phyloP scores from a whole-genome alignment of 352 stramenopile species.

The Globisporangium parvum region DNA sequence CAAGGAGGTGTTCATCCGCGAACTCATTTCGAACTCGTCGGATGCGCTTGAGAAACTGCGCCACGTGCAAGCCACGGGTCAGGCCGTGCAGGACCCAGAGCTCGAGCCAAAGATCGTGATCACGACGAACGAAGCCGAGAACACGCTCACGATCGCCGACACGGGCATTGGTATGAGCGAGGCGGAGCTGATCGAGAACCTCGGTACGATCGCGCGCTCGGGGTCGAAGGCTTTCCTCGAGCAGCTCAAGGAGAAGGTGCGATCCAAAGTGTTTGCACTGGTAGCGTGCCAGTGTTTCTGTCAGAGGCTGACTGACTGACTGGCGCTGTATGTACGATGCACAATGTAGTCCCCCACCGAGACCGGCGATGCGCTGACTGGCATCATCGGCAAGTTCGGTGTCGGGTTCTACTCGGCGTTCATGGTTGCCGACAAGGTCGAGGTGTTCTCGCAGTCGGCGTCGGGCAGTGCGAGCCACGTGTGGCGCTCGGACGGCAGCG shows the following conservation, averaged over 20 bases:
- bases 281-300: neutral
- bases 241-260: constrained; percentile 80
- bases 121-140: constrained; percentile 91
- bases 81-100: constrained; percentile 69
- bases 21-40: constrained; percentile 98
- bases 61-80: constrained; percentile 85
- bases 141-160: constrained; percentile 97
- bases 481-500: constrained; percentile 80
- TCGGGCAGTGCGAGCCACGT: constrained; percentile 42
- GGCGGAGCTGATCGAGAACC: constrained; percentile 95
- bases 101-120: constrained; percentile 96
- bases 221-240: constrained; percentile 97
- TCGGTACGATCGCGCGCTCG: constrained; percentile 98
- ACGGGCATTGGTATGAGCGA: constrained; percentile 98
- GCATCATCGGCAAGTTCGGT: constrained; percentile 99
- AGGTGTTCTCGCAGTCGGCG: constrained; percentile 88
- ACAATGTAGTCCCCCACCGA: constrained; percentile 33
- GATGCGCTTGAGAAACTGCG: constrained; percentile 99
- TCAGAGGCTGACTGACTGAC: neutral
- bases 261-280: neutral
- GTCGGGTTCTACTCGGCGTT: constrained; percentile 99
- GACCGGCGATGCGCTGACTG: constrained; percentile 66
- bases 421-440: constrained; percentile 97
- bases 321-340: neutral
- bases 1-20: constrained; percentile 98